Conservation (phyloP, 108 stramenopile species). For the Pseudonitzschia delicatissima region DNA sequence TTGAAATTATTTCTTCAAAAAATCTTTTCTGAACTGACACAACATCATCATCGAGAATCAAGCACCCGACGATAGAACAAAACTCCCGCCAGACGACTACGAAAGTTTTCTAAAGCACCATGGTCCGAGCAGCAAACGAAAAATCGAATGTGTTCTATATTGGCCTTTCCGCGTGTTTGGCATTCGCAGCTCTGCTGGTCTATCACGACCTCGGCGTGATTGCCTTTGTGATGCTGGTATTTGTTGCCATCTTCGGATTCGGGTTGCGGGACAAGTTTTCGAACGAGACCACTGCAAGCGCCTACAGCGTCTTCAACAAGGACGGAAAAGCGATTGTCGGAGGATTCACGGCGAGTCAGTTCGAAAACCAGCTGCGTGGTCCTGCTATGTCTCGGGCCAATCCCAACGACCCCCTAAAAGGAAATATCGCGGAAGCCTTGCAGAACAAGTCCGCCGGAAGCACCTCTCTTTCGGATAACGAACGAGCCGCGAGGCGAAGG, state of each 20-base stretch:
- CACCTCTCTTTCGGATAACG: conserved; percentile 7
- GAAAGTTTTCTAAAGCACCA: no score
- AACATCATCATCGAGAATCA: no score
- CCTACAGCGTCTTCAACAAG: conserved; percentile 38
- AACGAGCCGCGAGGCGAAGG: conserved; percentile 21
- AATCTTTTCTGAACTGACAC: no score
- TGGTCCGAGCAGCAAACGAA: conserved; percentile 38
- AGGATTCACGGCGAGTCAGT: conserved; percentile 28
- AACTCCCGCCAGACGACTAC: no score
- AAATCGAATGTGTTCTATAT: conserved; percentile 12
- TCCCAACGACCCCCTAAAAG: background rate
- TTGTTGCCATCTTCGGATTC: conserved; percentile 25
- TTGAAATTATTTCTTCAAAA: no score
- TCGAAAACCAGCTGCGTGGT: conserved; percentile 35
- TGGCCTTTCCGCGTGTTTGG: conserved; percentile 5
- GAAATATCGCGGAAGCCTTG: background rate
- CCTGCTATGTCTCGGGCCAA: background rate
- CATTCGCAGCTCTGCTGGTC: background rate
- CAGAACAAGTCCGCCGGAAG: background rate
- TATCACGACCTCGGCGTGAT: conserved; percentile 24
- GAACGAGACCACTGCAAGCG: conserved; percentile 33
- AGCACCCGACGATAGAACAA: no score
- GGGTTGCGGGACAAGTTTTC: conserved; percentile 35
- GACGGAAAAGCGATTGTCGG: conserved; percentile 29
- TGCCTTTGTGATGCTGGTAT: conserved; percentile 25